Percentiles rank a stretch among this genome's conserved stretches.
These are phyloP conservation scores for Mycogone perniciosa DNA, from an alignment of 2,329 filamentous ascomycete species.

Conservation along the genomic window DNA sequence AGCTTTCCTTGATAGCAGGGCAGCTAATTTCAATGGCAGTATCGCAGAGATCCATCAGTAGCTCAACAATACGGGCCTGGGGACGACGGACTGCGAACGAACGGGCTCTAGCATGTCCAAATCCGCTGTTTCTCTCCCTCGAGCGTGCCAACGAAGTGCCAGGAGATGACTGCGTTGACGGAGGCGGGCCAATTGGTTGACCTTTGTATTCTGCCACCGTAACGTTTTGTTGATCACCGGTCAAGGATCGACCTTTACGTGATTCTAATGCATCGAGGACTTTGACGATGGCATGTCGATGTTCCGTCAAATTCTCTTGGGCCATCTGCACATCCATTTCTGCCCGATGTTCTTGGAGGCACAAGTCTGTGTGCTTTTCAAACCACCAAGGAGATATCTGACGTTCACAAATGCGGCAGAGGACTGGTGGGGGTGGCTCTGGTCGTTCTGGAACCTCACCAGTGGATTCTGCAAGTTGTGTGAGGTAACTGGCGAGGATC, in stretches of 20 bases:
- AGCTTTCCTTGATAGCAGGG: conserved; percentile 82
- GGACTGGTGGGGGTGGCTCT: conserved; percentile 77
- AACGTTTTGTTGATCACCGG: conserved; percentile 45
- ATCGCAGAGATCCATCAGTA: conserved; percentile 91
- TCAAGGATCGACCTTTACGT: conserved; percentile 58
- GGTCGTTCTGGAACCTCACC: conserved; percentile 68
- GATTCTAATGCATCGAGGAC: conserved; percentile 89
- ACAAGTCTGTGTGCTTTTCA: conserved; percentile 96
- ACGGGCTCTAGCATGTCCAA: conserved; percentile 72
- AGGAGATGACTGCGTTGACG: conserved; percentile 64
- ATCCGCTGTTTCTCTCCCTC: conserved; percentile 65
- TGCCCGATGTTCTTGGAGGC: conserved; percentile 88
- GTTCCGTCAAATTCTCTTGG: conserved; percentile 85
- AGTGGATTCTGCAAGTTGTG: conserved; percentile 76
- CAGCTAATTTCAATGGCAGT: conserved; percentile 93
- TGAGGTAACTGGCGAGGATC: conserved; percentile 89
- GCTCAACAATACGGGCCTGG: conserved; percentile 85
- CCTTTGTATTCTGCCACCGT: conserved; percentile 80
- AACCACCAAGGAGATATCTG: conserved; percentile 99
- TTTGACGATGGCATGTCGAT: conserved; percentile 89
- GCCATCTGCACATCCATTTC: conserved; percentile 98
- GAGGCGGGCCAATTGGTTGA: conserved; percentile 71
- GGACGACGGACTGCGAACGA: conserved; percentile 90
- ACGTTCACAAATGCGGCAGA: conserved; percentile 95
- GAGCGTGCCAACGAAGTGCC: conserved; percentile 66